Evolutionary conservation across 441 rosid species (phyloP).

Genomic region (Isatis lusitanica): DNA sequence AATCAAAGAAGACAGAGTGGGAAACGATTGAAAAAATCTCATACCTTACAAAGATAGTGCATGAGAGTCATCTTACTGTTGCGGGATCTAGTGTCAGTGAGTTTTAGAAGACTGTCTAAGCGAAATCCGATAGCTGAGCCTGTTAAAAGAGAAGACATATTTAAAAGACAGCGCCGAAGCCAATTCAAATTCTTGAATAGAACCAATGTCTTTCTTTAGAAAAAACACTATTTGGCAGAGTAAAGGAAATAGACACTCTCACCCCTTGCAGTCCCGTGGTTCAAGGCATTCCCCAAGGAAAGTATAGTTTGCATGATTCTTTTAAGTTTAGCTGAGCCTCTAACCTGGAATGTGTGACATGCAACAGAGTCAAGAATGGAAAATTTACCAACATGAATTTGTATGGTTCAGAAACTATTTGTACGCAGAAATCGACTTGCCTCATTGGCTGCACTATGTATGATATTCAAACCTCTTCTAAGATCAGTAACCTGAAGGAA

Average conservation of each 20-base stretch:
- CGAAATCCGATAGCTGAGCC: slow-evolving; percentile 98
- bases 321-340: slow-evolving; percentile 74
- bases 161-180: not conserved
- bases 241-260: slow-evolving; percentile 33
- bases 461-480: slow-evolving; percentile 58
- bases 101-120: slow-evolving; percentile 94
- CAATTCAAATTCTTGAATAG: not conserved
- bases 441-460: slow-evolving; percentile 84
- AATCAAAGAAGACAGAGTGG: not conserved
- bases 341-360: slow-evolving; percentile 52
- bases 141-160: slow-evolving; percentile 33
- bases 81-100: slow-evolving; percentile 83
- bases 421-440: slow-evolving; percentile 47
- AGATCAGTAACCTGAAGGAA: slow-evolving; percentile 83
- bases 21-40: slow-evolving; percentile 3
- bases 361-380: slow-evolving; percentile 21
- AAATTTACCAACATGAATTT: slow-evolving; percentile 22
- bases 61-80: slow-evolving; percentile 95
- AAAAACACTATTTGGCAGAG: not conserved
- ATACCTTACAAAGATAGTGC: slow-evolving; percentile 98
- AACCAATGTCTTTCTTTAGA: slow-evolving; percentile 9
- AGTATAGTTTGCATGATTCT: slow-evolving; percentile 92
- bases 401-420: slow-evolving; percentile 17
- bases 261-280: slow-evolving; percentile 98
- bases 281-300: slow-evolving; percentile 88